Evolutionary conservation across 2,329 filamentous ascomycete species (phyloP), one percentile per base, ranked within the genome.

Genomic region (Cordyceps tenuipes): DNA sequence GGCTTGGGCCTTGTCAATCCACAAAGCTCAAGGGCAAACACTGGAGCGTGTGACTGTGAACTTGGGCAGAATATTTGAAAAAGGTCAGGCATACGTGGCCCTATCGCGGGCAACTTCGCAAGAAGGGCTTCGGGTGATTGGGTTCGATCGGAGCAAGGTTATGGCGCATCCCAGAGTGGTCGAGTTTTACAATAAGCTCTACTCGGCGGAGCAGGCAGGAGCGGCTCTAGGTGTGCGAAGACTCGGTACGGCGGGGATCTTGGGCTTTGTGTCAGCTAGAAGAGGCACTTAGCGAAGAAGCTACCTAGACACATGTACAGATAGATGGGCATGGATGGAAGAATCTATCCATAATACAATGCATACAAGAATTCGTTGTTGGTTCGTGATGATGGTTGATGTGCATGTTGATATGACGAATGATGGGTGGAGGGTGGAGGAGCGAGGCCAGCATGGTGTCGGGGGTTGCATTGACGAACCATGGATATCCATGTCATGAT

Each of bases 21-120:
- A 99, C 78, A 99, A 99, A 75, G 94, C 94, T 0, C 93, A 97
- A 71, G 93, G 93, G 1, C 93, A 97, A 72, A 97, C 93, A 1
- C 77, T 97, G 29, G 91, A 96, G 69, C 82, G 93, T 55, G 94
- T 99, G 62, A 96, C 96, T 69, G 94, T 99, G 29, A 91, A 99
- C 70, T 79, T 99, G 0, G 89, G 91, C 34, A 88, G 85, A 63
- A 90, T 96, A 1, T 99, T 99, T 67, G 94, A 99, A 71, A 97
- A 96, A 73, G 94, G 94, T 0, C 94, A 99, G 72, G 94, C 94
- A 6, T 99, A 99, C 69, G 94, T 99, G 56, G 94, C 94, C 56
- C 83, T 99, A 15, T 96, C 90, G 77, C 89, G 94, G 73, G 94
- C 94, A 15, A 96, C 91, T 1, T 89, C 82, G 61, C 91, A 97